Evolutionary conservation across 2,329 filamentous ascomycete species (phyloP), one percentile per base, ranked within the genome.

Genomic region (Colletotrichum nymphaeae): DNA sequence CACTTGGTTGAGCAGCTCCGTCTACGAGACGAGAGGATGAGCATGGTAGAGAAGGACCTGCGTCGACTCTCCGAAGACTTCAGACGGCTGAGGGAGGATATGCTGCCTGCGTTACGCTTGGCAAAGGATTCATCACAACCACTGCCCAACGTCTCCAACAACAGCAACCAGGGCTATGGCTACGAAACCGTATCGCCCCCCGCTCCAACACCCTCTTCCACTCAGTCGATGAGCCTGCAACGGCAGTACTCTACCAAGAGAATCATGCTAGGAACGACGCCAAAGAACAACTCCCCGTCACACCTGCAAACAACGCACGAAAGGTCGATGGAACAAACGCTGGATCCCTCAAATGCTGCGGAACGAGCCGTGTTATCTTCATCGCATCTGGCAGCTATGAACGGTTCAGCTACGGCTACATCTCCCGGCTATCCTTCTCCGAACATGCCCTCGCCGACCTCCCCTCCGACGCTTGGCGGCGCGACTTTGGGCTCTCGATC

Each of bases 61-160:
- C 91, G 93, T 75, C 91, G 93, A 74, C 89, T 98, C 78, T 93
- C 93, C 14, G 95, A 98, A 53, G 95, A 98, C 80, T 98, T 97
- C 81, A 90, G 93, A 77, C 93, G 94, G 76, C 84, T 99, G 75
- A 90, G 97, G 69, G 96, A 98, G 82, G 97, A 99, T 80, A 91
- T 98, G 79, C 88, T 98, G 37, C 96, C 97, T 4, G 93, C 97
- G 24, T 91, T 98, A 79, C 94, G 95, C 75, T 91, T 98, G 79
- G 93, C 93, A 78, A 98, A 98, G 85, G 95, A 98, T 81, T 93
- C 93, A 78, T 94, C 95, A 76, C 94, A 98, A 80, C 96, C 96
- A 46, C 87, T 98, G 26, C 75, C 55, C 76, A 75, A 73, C 46
- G 69, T 75, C 11, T 69, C 66, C 75, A 82, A 80, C 65, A 79